Evolutionary conservation across 345 rosid species (phyloP).

Genomic region (Melastoma malabathricum): DNA sequence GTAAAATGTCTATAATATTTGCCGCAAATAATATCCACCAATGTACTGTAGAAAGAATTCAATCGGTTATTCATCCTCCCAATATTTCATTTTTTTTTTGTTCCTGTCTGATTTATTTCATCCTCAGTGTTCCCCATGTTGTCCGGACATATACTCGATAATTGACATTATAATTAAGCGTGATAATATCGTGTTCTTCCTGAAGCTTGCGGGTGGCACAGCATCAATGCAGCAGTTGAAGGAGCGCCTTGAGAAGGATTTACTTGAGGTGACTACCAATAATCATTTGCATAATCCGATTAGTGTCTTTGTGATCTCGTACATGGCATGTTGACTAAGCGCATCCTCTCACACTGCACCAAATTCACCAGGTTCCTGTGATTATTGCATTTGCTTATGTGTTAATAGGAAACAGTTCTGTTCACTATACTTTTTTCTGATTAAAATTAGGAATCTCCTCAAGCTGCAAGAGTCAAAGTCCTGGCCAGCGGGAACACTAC

Average conservation of each 20-base stretch:
- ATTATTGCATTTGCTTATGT: too few species aligned
- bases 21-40: too few species aligned
- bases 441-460: constrained; percentile 73
- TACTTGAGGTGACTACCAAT: constrained; percentile 52
- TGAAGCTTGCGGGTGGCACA: constrained; percentile 98
- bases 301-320: background rate
- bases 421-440: too few species aligned
- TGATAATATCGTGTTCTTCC: constrained; percentile 7
- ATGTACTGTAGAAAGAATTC: too few species aligned
- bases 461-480: constrained; percentile 94
- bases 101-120: too few species aligned
- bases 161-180: background rate
- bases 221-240: constrained; percentile 98
- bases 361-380: too few species aligned
- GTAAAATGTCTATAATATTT: too few species aligned
- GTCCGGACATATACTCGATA: background rate
- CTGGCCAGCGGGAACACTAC: constrained; percentile 91
- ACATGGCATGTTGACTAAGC: background rate
- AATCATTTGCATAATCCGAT: too few species aligned
- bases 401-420: too few species aligned
- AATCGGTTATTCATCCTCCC: too few species aligned
- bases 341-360: background rate
- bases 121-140: too few species aligned
- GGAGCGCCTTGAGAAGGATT: constrained; percentile 96
- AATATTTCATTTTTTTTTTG: too few species aligned